Conservation (phyloP, 225 moss, liverwort and hornwort species). For the Rhytidiadelphus loreus region DNA sequence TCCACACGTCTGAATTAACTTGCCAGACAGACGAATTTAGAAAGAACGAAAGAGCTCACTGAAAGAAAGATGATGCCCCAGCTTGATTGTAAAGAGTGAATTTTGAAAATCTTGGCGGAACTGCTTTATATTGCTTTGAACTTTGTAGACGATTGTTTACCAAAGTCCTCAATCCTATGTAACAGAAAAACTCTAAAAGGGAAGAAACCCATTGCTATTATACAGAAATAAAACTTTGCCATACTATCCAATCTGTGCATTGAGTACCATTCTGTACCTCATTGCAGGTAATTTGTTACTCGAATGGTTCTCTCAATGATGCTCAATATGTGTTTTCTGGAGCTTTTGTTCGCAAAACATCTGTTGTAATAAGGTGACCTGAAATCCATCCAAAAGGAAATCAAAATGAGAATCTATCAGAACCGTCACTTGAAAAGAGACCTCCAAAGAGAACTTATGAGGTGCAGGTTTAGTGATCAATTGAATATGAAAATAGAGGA, state of each 20-base stretch:
- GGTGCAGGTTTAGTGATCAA: not conserved
- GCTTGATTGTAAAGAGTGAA: not conserved
- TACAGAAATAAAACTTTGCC: not conserved
- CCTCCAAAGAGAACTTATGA: not conserved
- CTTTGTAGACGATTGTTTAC: not conserved
- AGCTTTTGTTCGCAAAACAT: not conserved
- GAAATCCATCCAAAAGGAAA: not conserved
- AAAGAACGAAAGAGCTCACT: not conserved
- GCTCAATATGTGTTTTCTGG: not conserved
- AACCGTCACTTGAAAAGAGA: not conserved
- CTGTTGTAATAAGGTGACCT: not conserved
- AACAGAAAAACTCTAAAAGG: not conserved
- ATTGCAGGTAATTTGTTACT: not conserved
- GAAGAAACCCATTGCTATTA: not conserved
- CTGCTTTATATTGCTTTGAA: not conserved
- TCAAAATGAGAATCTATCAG: too few relatives aligned
- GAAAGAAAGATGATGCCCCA: not conserved
- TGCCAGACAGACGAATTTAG: not conserved
- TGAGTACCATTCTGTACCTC: not conserved
- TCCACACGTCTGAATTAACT: too few relatives aligned
- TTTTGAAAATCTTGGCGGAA: not conserved
- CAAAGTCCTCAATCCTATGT: not conserved
- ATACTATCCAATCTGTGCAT: not conserved
- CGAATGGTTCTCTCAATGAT: not conserved
- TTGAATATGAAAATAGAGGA: not conserved